Percentiles rank a stretch among this genome's conserved stretches.
Evolutionary conservation across 129 eudicot species (phyloP).

Genomic region (Lactuca saligna): DNA sequence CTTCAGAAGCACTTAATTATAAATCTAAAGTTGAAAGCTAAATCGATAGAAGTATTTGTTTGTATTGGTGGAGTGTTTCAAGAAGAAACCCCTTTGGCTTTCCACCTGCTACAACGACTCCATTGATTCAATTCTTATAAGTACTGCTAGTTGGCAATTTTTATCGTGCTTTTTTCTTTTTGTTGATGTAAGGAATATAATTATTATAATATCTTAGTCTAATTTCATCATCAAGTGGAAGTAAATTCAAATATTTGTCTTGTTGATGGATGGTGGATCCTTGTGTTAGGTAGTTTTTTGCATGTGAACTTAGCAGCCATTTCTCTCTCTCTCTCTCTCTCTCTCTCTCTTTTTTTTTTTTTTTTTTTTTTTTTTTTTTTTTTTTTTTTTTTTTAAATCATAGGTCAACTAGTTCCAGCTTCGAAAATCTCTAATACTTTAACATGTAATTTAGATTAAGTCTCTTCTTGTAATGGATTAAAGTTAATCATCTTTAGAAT

Average conservation of each 20-base stretch:
- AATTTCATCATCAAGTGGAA: constrained; percentile 31
- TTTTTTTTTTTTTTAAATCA: constrained; percentile 1
- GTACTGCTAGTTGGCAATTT: constrained; percentile 20
- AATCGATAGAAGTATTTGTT: neutral
- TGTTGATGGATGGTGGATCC: constrained; percentile 21
- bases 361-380: too few species aligned
- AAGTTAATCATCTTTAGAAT: neutral
- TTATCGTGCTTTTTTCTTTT: constrained; percentile 19
- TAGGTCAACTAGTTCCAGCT: constrained; percentile 4
- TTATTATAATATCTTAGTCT: constrained; percentile 16
- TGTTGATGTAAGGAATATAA: neutral
- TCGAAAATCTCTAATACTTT: constrained; percentile 12
- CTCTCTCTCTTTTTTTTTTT: too few species aligned
- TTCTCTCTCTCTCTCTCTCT: too few species aligned
- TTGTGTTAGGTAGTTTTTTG: constrained; percentile 22
- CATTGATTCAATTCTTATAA: constrained; percentile 15
- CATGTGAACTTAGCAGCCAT: constrained; percentile 20
- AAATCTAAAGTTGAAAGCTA: neutral
- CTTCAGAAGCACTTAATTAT: neutral
- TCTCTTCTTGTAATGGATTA: neutral
- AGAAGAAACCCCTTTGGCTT: constrained; percentile 6
- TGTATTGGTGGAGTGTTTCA: constrained; percentile 5
- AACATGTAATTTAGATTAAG: neutral
- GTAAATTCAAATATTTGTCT: neutral
- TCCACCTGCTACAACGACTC: constrained; percentile 14